Conservation (phyloP, 192 early-diverging fungal species). For the Powellomyces hirtus region DNA sequence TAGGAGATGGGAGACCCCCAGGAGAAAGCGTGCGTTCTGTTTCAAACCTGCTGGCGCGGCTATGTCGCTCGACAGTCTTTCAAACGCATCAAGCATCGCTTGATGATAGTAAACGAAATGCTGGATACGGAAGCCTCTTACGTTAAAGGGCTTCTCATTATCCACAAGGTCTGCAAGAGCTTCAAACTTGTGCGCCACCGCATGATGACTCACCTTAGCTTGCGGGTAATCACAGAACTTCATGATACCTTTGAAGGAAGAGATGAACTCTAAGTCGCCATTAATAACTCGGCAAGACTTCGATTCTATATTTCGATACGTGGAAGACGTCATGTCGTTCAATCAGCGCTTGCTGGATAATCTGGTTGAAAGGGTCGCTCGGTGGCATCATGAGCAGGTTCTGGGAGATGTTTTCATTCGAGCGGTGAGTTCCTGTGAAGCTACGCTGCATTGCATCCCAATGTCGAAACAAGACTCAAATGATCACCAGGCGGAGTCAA, state of each 20-base stretch:
- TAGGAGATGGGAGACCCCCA: constrained; percentile 3
- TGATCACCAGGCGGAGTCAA: constrained; percentile 15
- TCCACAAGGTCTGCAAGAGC: constrained; percentile 24
- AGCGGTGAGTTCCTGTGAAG: constrained; percentile 7
- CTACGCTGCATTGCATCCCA: neutral
- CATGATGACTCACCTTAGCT: too few species aligned
- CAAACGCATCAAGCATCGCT: constrained; percentile 15
- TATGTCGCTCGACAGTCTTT: constrained; percentile 2
- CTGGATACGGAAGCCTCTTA: constrained; percentile 24
- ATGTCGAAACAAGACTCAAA: too few species aligned
- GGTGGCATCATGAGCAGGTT: constrained; percentile 20
- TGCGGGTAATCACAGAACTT: constrained; percentile 11
- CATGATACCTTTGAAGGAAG: constrained; percentile 26
- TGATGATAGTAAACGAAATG: constrained; percentile 31
- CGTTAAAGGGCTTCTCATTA: constrained; percentile 15
- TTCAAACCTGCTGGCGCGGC: constrained; percentile 18
- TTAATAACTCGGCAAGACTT: constrained; percentile 4
- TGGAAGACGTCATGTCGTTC: constrained; percentile 19
- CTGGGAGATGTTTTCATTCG: constrained; percentile 22
- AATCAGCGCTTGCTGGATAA: constrained; percentile 11
- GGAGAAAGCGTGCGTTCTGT: neutral
- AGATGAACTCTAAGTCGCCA: neutral
- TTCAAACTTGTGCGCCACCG: too few species aligned
- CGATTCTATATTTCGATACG: constrained; percentile 16
- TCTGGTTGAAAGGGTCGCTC: constrained; percentile 15